Evolutionary conservation across 2,329 filamentous ascomycete species (phyloP).

Genomic region (Leptosphaerulina australis): DNA sequence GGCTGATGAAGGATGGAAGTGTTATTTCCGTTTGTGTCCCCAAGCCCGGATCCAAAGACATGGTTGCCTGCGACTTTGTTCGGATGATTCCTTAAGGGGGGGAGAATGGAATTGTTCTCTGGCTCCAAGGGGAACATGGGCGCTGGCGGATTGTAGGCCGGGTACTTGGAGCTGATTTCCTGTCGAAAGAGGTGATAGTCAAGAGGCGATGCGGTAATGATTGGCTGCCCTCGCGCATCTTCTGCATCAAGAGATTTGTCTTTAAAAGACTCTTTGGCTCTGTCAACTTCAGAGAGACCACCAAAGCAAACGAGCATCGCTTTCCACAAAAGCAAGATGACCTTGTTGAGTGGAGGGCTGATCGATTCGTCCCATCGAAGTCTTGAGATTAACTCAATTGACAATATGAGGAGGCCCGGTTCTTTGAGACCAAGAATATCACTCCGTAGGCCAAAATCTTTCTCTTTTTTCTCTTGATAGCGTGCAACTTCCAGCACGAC

Average conservation of each 20-base stretch:
- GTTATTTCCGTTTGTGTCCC: constrained; percentile 53
- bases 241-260: constrained; percentile 62
- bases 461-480: constrained; percentile 45
- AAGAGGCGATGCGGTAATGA: constrained; percentile 89
- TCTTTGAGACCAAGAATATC: constrained; percentile 42
- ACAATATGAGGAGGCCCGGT: constrained; percentile 72
- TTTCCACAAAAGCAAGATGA: constrained; percentile 91
- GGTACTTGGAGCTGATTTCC: constrained; percentile 97
- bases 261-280: constrained; percentile 73
- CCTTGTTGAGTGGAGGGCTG: constrained; percentile 59
- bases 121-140: constrained; percentile 83
- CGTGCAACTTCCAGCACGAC: constrained; percentile 56
- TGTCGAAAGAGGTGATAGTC: constrained; percentile 97
- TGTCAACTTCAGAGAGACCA: constrained; percentile 72
- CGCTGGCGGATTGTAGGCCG: constrained; percentile 88
- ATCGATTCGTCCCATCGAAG: constrained; percentile 65
- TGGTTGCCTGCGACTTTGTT: constrained; percentile 57
- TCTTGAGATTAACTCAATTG: constrained; percentile 65
- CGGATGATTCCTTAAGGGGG: constrained; percentile 78
- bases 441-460: constrained; percentile 58
- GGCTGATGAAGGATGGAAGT: constrained; percentile 90
- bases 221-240: constrained; percentile 68
- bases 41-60: constrained; percentile 60
- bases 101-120: constrained; percentile 88
- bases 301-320: constrained; percentile 85